Base-by-base conservation (phyloP, 352 stramenopile species). In the Thraustochytrium striatum region DNA sequence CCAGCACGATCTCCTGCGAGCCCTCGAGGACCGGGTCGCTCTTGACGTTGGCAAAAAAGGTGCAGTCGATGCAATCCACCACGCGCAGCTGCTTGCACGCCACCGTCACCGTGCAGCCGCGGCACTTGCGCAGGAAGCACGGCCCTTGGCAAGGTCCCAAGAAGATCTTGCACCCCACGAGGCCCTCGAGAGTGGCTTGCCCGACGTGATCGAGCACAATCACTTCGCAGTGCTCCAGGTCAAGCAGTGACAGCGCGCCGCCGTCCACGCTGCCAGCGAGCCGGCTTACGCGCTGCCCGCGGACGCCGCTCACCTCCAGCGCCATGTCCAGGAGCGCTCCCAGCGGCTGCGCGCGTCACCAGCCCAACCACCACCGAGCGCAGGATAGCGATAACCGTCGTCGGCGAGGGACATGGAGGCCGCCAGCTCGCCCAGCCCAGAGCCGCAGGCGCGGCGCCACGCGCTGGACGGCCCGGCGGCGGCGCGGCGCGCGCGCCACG, bases 211-310 rank as follows among this genome's bases (percentile, higher is more conserved):
- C 59, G 3, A 70, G 35, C 28, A 70, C 59, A 19, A 70, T 38
- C 33, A 70, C 38, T 8, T 70, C 59, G 59, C 59, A 70, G 59
- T 70, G n/a, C 36, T 25, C 19, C 59, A 70, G 59, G 21, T 70
- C 59, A n/a, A 19, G 16, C 21, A 70, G 59, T 38, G 59, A 13
- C 21, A 70, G 21, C 13, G 59, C 30, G 13, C 30, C 13, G 21
- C 59, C 59, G 36, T n/a, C 9, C 21, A 35, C 41, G 16, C 41
- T 33, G 2, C 59, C 35, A n/a, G n/a, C n/a, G n/a, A n/a, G n/a
- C n/a, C n/a, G n/a, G n/a, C n/a, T n/a, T n/a, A n/a, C n/a, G n/a
- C n/a, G n/a, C n/a, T n/a, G n/a, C n/a, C n/a, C n/a, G n/a, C n/a
- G n/a, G n/a, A n/a, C n/a, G n/a, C n/a, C n/a, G n/a, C n/a, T n/a